Percentiles rank a stretch among this genome's conserved stretches.
These are phyloP conservation scores for Aegle marmelos DNA, from an alignment of 345 rosid species.

Conservation along the genomic window DNA sequence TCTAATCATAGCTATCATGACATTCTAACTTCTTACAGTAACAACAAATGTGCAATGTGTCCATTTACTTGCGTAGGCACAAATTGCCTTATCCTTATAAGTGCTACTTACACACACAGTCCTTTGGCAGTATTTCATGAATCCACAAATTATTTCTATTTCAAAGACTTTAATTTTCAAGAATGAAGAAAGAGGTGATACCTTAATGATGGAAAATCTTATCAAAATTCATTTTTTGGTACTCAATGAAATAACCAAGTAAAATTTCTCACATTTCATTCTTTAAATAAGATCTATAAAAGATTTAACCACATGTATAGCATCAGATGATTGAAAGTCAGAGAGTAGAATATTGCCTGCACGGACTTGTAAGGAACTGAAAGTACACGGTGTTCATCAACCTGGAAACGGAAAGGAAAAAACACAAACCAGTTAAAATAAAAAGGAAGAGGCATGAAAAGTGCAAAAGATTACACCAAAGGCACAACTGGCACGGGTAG, in stretches of 20 bases:
- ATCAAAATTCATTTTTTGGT: background rate
- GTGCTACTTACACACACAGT: background rate
- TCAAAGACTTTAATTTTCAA: background rate
- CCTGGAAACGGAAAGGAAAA: constrained; percentile 46
- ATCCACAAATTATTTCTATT: background rate
- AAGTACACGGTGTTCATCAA: constrained; percentile 72
- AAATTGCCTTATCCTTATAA: background rate
- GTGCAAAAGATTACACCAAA: background rate
- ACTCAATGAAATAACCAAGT: background rate
- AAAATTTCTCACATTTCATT: background rate
- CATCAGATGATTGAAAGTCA: background rate
- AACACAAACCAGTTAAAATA: constrained; percentile 19
- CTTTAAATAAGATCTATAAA: background rate
- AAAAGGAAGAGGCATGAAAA: constrained; percentile 19
- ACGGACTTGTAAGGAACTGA: constrained; percentile 74
- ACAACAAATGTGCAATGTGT: background rate
- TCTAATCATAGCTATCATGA: background rate
- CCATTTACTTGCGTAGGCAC: background rate
- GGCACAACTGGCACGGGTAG: background rate
- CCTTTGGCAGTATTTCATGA: background rate
- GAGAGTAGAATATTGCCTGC: constrained; percentile 45
- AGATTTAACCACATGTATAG: background rate
- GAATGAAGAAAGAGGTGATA: background rate
- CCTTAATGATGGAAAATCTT: background rate
- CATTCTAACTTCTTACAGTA: background rate